Evolutionary conservation across 2,329 filamentous ascomycete species (phyloP), one percentile per base, ranked within the genome.

Genomic region (Davidsoniella virescens): DNA sequence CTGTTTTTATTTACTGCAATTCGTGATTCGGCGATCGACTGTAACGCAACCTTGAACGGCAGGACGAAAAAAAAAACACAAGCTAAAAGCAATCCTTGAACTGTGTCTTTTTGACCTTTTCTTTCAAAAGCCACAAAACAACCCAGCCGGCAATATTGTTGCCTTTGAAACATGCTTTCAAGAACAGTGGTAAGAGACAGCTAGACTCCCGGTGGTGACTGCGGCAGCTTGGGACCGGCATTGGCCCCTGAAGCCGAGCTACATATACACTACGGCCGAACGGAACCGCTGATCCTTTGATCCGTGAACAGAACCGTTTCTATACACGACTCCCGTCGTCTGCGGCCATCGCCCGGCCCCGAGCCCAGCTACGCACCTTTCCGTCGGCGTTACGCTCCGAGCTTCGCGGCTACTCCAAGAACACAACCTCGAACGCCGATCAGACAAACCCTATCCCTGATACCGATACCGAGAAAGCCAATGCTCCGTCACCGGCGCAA

Each of bases 301-400:
- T 9, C n/a, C 16, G 37, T 10, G 29, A 18, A 37, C 26, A 52
- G 50, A 25, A 38, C 10, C 29, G 36, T 43, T 29, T 41, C 40
- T 52, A 52, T 18, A 37, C 38, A 39, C 45, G 45, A 43, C 26
- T 52, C 4, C 44, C 39, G n/a, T 48, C 26, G 17, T 18, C 29
- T 38, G 9, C 49, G 16, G 20, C 23, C 14, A 10, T 23, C n/a
- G 6, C 40, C 40, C 39, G 45, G 7, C 39, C 26, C 18, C 44
- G 33, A n/a, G 12, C 18, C 44, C 44, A 25, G n/a, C n/a, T 29
- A 14, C n/a, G 33, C 17, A 18, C 16, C n/a, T n/a, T 26, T 6
- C 16, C 44, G 18, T 23, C 12, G 33, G 16, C 12, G 12, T n/a
- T 39, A 8, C 29, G 12, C 12, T 23, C 25, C 14, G 38, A 49